Base-by-base conservation (phyloP, 2,329 filamentous ascomycete species). In the Colletotrichum cordylinicola region DNA sequence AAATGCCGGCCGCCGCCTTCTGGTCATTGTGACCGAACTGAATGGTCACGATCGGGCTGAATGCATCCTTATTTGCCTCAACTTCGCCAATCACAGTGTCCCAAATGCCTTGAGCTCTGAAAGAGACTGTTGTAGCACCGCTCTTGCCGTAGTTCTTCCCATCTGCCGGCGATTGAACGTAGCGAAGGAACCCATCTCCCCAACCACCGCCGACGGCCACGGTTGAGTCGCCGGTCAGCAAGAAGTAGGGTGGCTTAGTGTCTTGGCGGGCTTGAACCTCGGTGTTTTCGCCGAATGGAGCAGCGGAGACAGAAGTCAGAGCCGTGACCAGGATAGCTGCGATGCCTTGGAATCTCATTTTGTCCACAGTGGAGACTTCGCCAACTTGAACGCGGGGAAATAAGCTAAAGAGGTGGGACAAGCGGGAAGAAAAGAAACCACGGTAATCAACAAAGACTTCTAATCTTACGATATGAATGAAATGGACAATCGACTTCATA, bases 11-110 rank as follows among this genome's bases (percentile, higher is more conserved):
- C 0, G 82, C 84, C 1, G 84, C 73, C 78, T 92, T 92, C 78
- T 89, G 91, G 80, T 93, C 91, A 75, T 93, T 93, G 80, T 93
- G 91, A 8, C 91, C 91, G 75, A 93, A 93, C 85, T 92, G 78
- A 4, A 78, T 80, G 3, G 83, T 84, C 13, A 84, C 81, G 24
- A 76, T 66, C 15, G 74, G 74, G 58, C 65, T 61, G 67, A 81
- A 80, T 8, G 80, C 79, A 0, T 78, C 78, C 18, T 82, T 85
- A 66, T 87, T 82, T 1, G 83, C 82, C 33, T 81, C 79, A 0
- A 91, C 83, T 2, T 87, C 82, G 3, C 79, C 77, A 1, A 92
- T 83, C 0, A 91, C 86, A 0, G 83, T 84, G 0, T 78, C 82
- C 91, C 91, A 93, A 68, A 89, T 84, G 0, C 90, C 89, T 1